Conservation (phyloP, 441 rosid genomes). For the Corymbia calophylla region DNA sequence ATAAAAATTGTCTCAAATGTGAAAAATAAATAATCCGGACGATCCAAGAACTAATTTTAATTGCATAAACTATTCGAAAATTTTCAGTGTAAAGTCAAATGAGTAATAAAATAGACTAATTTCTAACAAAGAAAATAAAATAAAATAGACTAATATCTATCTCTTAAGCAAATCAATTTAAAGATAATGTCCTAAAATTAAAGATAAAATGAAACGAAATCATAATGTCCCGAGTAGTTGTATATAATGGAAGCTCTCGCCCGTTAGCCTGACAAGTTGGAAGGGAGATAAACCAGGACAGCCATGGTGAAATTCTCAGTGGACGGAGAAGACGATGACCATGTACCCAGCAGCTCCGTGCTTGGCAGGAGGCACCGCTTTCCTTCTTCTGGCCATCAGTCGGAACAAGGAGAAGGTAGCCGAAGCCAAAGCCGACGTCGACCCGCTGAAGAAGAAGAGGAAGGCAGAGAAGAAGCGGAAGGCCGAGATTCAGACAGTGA, state of each 20-base stretch:
- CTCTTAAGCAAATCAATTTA: neutral
- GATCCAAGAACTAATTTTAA: rapidly evolving
- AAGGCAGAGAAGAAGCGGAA: slow-evolving; percentile 12
- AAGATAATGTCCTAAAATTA: neutral
- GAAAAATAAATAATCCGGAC: neutral
- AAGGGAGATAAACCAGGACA: neutral
- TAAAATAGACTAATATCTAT: neutral
- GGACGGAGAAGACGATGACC: slow-evolving; percentile 19
- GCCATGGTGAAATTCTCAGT: slow-evolving; percentile 42
- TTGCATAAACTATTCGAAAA: neutral
- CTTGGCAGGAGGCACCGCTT: slow-evolving; percentile 18
- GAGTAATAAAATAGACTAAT: neutral
- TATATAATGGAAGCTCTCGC: neutral
- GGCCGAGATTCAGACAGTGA: neutral
- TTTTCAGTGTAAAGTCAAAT: neutral
- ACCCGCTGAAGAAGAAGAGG: neutral
- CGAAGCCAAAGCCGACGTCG: neutral
- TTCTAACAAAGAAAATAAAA: neutral
- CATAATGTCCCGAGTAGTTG: neutral
- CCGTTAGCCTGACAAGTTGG: neutral
- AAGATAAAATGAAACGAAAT: neutral
- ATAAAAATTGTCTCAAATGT: neutral
- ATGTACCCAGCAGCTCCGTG: slow-evolving; percentile 19
- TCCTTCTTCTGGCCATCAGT: neutral
- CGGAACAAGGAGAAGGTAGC: neutral